A percentile compares a stretch with the other conserved stretches of the same genome.
Evolutionary conservation across 2,329 filamentous ascomycete species (phyloP).

Genomic region (Phoma sp.): DNA sequence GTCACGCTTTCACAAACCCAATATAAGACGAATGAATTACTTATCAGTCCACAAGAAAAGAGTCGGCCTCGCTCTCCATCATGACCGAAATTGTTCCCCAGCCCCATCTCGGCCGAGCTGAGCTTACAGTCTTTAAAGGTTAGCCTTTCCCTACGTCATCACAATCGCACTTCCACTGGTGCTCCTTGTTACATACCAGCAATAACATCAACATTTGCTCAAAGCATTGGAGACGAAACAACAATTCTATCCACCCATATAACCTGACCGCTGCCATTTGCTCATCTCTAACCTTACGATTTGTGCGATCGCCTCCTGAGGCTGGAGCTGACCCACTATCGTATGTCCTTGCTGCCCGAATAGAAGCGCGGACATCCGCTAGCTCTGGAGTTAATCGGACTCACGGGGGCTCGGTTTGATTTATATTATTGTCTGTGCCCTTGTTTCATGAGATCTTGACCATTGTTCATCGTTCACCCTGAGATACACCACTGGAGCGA

Average conservation of each 20-base stretch:
- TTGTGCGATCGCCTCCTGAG: background rate
- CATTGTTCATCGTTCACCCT: background rate
- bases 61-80: conserved; percentile 7
- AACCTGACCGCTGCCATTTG: background rate
- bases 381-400: conserved; percentile 12
- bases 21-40: conserved; percentile 9
- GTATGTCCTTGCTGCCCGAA: conserved; percentile 1
- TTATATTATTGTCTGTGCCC: conserved; percentile 6
- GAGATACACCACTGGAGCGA: background rate
- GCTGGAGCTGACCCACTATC: conserved; percentile 7
- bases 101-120: conserved; percentile 3
- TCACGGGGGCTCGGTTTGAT: background rate
- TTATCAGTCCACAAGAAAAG: conserved; percentile 1
- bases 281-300: background rate
- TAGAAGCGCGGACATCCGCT: conserved; percentile 19
- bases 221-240: background rate
- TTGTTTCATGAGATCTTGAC: background rate
- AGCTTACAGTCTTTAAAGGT: conserved; percentile 11
- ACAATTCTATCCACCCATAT: background rate
- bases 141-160: conserved; percentile 2
- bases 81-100: background rate
- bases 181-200: no score
- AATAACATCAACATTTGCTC: conserved; percentile 1
- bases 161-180: background rate
- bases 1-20: background rate